These are phyloP conservation scores for Penicillium hordei DNA, from an alignment of 2,329 filamentous ascomycete genomes.

Conservation along the genomic window DNA sequence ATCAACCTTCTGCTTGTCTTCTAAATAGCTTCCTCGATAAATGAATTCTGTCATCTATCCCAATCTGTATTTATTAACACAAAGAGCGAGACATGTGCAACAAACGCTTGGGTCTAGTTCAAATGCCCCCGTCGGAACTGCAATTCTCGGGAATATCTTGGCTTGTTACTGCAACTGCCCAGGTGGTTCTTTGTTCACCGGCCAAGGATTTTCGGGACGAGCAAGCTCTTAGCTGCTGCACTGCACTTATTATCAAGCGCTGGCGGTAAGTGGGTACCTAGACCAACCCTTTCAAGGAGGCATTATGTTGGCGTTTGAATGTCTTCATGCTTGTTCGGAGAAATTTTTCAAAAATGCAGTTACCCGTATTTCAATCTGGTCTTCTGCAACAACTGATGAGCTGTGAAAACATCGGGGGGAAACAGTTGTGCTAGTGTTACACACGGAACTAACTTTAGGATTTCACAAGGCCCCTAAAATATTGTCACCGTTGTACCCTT, in stretches of 20 bases:
- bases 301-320: neutral
- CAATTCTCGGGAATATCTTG: neutral
- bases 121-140: neutral
- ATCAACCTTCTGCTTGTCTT: neutral
- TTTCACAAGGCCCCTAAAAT: neutral
- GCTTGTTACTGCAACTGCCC: neutral
- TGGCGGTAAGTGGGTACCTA: neutral
- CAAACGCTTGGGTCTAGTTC: neutral
- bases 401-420: neutral
- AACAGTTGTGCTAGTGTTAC: neutral
- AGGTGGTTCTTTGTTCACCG: neutral
- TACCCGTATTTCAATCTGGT: neutral
- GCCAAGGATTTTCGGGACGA: neutral
- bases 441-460: neutral
- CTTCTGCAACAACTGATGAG: neutral
- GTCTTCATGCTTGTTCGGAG: neutral
- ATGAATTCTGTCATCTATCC: neutral
- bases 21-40: neutral
- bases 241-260: neutral
- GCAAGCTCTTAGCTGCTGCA: neutral
- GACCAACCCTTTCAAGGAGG: neutral
- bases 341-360: slow-evolving; percentile 1
- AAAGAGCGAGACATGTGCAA: neutral
- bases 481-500: neutral
- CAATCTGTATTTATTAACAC: neutral